Evolutionary conservation across 345 rosid species (phyloP).

Genomic region (Hirschfeldia incana): DNA sequence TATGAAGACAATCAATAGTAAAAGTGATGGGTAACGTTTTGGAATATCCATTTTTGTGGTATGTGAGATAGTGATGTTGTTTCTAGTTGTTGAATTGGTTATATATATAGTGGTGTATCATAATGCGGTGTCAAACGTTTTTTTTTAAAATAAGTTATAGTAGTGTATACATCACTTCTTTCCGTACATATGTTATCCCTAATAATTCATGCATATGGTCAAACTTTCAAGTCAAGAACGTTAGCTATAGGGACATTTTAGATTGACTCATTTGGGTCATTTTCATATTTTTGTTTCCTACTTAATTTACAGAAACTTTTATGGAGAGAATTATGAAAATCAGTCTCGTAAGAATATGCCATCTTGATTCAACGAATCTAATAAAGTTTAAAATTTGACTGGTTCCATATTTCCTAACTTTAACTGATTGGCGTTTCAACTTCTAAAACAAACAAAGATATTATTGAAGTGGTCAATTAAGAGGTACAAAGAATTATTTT

Average conservation of each 20-base stretch:
- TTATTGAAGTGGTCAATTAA: too few relatives aligned
- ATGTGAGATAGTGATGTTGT: background rate
- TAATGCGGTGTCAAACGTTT: background rate
- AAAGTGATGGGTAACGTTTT: background rate
- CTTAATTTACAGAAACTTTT: background rate
- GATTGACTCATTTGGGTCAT: background rate
- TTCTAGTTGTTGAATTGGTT: background rate
- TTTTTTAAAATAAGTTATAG: background rate
- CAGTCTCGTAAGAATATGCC: background rate
- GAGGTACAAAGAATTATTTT: too few relatives aligned
- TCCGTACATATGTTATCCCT: background rate
- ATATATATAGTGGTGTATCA: background rate
- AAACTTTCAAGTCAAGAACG: background rate
- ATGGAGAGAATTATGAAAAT: background rate
- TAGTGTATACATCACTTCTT: background rate
- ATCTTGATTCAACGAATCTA: background rate
- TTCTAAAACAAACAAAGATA: too few relatives aligned
- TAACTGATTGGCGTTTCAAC: background rate
- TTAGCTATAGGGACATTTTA: background rate
- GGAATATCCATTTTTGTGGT: constrained; percentile 3
- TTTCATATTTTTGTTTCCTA: background rate
- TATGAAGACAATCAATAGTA: constrained; percentile 3
- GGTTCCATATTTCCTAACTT: background rate
- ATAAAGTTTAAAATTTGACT: background rate
- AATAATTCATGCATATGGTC: background rate